Evolutionary conservation across 768 basidiomycete species (phyloP).

Genomic region (Hypholoma fasciculare): DNA sequence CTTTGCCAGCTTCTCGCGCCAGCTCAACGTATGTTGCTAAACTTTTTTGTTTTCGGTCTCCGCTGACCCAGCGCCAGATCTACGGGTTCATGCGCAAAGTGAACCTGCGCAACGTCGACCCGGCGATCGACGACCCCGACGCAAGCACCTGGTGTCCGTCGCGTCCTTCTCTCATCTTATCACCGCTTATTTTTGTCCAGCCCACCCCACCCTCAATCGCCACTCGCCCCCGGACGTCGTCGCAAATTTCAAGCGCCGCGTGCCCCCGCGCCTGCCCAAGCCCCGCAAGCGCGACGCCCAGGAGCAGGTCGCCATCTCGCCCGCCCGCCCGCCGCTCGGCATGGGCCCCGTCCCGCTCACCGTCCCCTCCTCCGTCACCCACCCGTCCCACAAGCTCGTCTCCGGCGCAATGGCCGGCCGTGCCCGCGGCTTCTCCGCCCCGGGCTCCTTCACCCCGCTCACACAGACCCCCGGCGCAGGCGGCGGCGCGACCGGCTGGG

Average conservation of each 20-base stretch:
- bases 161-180: constrained; percentile 15
- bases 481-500: constrained; percentile 59
- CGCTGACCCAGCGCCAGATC: constrained; percentile 53
- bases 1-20: constrained; percentile 96
- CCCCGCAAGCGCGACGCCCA: constrained; percentile 78
- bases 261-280: constrained; percentile 89
- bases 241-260: constrained; percentile 93
- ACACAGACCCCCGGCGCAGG: constrained; percentile 33
- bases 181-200: constrained; percentile 28
- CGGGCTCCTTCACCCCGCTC: constrained; percentile 76
- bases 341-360: constrained; percentile 70
- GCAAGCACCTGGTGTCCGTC: constrained; percentile 95
- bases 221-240: constrained; percentile 90
- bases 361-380: constrained; percentile 50
- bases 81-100: constrained; percentile 99
- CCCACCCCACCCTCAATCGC: constrained; percentile 89
- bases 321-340: constrained; percentile 74
- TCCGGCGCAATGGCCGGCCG: constrained; percentile 43
- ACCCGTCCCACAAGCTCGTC: constrained; percentile 38
- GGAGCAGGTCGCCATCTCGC: constrained; percentile 68
- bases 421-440: constrained; percentile 80
- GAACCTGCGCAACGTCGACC: constrained; percentile 93
- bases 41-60: constrained; percentile 14
- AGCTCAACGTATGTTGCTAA: constrained; percentile 81
- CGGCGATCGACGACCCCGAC: constrained; percentile 93